Evolutionary conservation across 2,329 filamentous ascomycete species (phyloP).

Genomic region (Aspergillus ibericus): DNA sequence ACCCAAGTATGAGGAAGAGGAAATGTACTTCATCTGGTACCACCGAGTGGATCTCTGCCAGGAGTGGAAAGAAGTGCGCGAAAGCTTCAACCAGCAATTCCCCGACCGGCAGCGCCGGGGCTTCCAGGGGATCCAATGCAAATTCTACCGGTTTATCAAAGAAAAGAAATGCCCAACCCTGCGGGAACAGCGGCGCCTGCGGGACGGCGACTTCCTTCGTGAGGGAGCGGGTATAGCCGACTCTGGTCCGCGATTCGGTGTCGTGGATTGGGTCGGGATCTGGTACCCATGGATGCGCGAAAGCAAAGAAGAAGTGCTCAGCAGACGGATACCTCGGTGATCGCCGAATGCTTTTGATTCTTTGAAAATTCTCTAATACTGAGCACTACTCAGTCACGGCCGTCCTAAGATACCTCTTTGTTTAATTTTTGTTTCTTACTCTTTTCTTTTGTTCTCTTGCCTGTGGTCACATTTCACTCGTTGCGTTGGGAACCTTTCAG

Average conservation of each 20-base stretch:
- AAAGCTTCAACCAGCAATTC: constrained; percentile 47
- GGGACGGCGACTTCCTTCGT: constrained; percentile 41
- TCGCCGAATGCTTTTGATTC: background rate
- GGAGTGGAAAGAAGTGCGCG: constrained; percentile 48
- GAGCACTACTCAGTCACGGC: constrained; percentile 7
- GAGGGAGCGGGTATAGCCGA: constrained; percentile 30
- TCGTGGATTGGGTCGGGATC: constrained; percentile 40
- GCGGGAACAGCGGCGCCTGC: constrained; percentile 43
- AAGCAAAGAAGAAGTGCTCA: constrained; percentile 26
- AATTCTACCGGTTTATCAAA: constrained; percentile 51
- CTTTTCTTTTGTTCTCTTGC: constrained; percentile 16
- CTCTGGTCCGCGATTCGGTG: constrained; percentile 38
- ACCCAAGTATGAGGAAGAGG: constrained; percentile 49
- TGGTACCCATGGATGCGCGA: constrained; percentile 49
- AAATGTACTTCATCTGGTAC: constrained; percentile 53
- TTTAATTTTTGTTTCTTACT: constrained; percentile 8
- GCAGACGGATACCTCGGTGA: constrained; percentile 17
- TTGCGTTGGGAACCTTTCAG: background rate
- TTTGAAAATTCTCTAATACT: background rate
- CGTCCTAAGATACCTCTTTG: constrained; percentile 20
- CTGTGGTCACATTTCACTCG: background rate
- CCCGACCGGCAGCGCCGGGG: constrained; percentile 40
- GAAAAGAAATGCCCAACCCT: constrained; percentile 47
- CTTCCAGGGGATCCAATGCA: constrained; percentile 51
- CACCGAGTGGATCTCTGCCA: constrained; percentile 48